Base-by-base conservation (phyloP, 441 rosid genomes). In the Populus trichocarpa region DNA sequence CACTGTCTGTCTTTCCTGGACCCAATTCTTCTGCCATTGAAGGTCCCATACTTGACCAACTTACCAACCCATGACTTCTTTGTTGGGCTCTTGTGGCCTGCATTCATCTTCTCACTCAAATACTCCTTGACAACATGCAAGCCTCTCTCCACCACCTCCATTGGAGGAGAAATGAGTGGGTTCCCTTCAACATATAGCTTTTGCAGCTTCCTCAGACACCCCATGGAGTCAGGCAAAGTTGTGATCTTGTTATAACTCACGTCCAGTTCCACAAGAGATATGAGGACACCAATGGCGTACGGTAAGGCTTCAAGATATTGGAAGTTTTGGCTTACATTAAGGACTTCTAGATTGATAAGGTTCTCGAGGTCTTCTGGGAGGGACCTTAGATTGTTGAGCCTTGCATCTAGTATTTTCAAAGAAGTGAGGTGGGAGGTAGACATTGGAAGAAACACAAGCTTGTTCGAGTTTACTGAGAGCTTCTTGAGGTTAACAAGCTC, bases 251-350 rank as follows among this genome's bases (percentile, higher is more conserved):
- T 95, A 88, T 93, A 91, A 73, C 99, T 95, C 26, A 87, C 83
- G 72, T 95, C 97, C 16, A 95, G 75, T 76, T 95, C 99, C 6
- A 88, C 88, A 2, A 95, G 92, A 63, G 97, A 91, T 35, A 90
- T 71, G 30, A 95, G 85, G 26, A 93, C 89, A 36, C 99, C 99
- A 2, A 95, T 74, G 40, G 97, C 90, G 79, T 90, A 86, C 0
- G 99, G 97, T 0, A 95, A 81, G 2, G 76, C n/a, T 20, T 85
- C 81, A 0, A 95, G 92, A 81, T 86, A 85, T 13, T 93, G 99
- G 71, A 95, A 95, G 79, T 95, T 95, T 63, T 93, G 97, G 81
- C 99, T 93, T 7, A 93, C 83, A 30, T 95, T 95, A 16, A 95
- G 92, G 70, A 87, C 81, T 84, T 93, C 86, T 1, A 95, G 85